Evolutionary conservation across 306 rosid species (phyloP), one percentile per base, ranked within the genome.

Genomic region (Cucurbita ficifolia): DNA sequence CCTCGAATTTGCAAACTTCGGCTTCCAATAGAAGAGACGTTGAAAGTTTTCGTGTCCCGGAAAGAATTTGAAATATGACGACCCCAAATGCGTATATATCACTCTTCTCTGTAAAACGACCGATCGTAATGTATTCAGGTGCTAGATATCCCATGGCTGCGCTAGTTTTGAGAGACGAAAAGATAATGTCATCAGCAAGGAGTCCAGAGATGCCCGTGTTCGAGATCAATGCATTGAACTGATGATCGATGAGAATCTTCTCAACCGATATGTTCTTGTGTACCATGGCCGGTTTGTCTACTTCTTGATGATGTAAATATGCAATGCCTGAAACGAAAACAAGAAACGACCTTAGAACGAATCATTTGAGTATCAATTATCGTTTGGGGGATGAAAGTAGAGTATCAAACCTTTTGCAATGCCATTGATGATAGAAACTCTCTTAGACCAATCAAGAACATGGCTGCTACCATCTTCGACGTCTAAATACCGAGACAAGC

Each of bases 121-220:
- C 99, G 0, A 97, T 91, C 7, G 87, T 91, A 12, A 91, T 84
- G 83, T 94, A 94, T 80, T 94, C 99, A 0, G 97, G 97, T 67
- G 99, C 99, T 13, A 94, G 84, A 84, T 91, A 94, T 79, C 99
- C 99, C 99, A 91, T 91, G 42, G 99, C 97, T 42, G 99, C 99
- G 76, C 99, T 94, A 7, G 84, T 84, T 85, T 94, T 94, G n/a
- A 94, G 87, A 70, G 92, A 87, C 14, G 95, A 91, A 86, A 88
- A 91, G 78, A 91, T 88, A 42, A 91, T 84, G 77, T 94, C 99
- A 73, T 94, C 97, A 24, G 97, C 99, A 10, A 94, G 96, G 83
- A 94, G 89, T 87, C 84, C 86, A 0, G 96, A 90, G 40, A 94
- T 90, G 64, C 90, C 97, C 1, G 96, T 78, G 76, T 94, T 91